These are phyloP conservation scores for Phytomonas sp. DNA, from an alignment of 208 protist species.

Conservation along the genomic window DNA sequence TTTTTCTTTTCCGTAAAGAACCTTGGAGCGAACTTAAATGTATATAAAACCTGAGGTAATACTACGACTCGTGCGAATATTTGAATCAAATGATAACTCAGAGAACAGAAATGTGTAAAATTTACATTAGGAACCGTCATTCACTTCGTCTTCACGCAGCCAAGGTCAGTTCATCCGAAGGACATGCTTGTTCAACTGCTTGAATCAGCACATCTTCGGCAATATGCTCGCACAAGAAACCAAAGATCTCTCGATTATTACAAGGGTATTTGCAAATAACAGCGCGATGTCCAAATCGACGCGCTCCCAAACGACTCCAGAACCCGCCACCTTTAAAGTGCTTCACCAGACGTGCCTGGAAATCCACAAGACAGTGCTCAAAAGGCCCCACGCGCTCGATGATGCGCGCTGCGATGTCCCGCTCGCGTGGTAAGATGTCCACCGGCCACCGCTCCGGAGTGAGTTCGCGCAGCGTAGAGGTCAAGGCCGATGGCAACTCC, in stretches of 20 bases:
- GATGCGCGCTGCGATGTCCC: conserved; percentile 24
- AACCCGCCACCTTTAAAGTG: not conserved
- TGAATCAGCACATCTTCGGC: conserved; percentile 12
- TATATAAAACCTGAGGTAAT: not conserved
- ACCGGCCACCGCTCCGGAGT: conserved; percentile 22
- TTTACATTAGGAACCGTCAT: not conserved
- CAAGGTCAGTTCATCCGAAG: not conserved
- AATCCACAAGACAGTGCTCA: conserved; percentile 33
- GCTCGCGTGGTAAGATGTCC: conserved; percentile 21
- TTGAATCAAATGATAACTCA: not conserved
- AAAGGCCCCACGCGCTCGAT: conserved; percentile 18
- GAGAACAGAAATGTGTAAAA: not conserved
- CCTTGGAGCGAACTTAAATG: not conserved
- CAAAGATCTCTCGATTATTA: conserved; percentile 19
- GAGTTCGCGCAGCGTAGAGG: conserved; percentile 2
- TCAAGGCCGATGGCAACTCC: conserved; percentile 4
- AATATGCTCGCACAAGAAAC: conserved; percentile 24
- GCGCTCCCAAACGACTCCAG: conserved; percentile 1
- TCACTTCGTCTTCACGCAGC: not conserved
- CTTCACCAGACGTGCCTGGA: conserved; percentile 11
- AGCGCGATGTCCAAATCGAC: conserved; percentile 17
- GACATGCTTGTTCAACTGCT: not conserved
- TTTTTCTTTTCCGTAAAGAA: not conserved
- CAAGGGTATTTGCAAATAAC: conserved; percentile 21
- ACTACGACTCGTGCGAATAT: not conserved